Conservation (phyloP, 306 rosid genomes). For the Malus fusca region DNA sequence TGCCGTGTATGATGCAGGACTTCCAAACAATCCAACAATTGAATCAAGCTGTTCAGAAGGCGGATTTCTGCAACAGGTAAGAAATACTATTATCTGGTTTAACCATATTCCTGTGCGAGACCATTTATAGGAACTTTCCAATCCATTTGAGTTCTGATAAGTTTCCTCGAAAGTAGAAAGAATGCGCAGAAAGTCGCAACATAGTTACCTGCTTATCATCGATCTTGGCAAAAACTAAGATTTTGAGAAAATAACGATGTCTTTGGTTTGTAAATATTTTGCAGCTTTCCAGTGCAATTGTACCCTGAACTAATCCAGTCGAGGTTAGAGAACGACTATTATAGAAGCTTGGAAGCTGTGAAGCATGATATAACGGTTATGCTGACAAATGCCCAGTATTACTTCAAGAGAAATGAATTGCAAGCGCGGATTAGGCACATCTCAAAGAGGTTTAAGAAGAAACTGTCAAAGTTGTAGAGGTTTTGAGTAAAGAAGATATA, state of each 20-base stretch:
- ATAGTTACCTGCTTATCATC: background rate
- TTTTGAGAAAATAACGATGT: slow-evolving; percentile 5
- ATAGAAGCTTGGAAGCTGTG: slow-evolving; percentile 60
- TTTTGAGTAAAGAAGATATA: background rate
- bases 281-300: slow-evolving; percentile 60
- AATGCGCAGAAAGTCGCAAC: background rate
- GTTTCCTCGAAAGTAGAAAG: background rate
- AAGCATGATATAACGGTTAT: slow-evolving; percentile 61
- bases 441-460: slow-evolving; percentile 44
- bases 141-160: background rate
- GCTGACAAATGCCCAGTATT: slow-evolving; percentile 43
- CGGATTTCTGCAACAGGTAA: slow-evolving; percentile 69
- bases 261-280: slow-evolving; percentile 18
- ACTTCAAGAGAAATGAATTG: slow-evolving; percentile 27
- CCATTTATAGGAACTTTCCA: background rate
- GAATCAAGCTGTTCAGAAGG: slow-evolving; percentile 45
- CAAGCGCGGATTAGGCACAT: slow-evolving; percentile 30
- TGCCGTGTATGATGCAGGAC: slow-evolving; percentile 34
- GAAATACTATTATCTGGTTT: background rate
- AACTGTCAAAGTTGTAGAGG: slow-evolving; percentile 48
- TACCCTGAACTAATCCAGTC: slow-evolving; percentile 56
- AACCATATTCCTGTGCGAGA: background rate
- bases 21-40: slow-evolving; percentile 36
- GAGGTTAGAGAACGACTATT: slow-evolving; percentile 57
- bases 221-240: background rate